Conservation (phyloP, 257 asterid species). For the Rehmannia glutinosa region DNA sequence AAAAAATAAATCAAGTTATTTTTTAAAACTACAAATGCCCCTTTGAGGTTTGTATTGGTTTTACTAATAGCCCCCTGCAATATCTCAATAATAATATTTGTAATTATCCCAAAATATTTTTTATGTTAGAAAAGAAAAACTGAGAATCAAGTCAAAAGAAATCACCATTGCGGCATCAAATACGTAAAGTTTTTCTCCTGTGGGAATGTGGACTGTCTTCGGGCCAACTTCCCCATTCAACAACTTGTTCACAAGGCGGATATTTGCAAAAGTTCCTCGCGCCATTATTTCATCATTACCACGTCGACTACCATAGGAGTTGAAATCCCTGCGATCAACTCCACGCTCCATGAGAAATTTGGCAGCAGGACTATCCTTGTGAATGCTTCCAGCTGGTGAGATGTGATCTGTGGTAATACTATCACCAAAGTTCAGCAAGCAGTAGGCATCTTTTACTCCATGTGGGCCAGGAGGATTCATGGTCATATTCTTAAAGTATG, state of each 20-base stretch:
- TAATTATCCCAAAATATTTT: neutral
- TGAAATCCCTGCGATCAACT: constrained; percentile 82
- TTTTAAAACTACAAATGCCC: neutral
- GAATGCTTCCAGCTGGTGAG: constrained; percentile 94
- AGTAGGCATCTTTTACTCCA: constrained; percentile 93
- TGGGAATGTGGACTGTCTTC: constrained; percentile 80
- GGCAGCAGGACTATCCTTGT: constrained; percentile 96
- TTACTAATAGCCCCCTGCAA: neutral
- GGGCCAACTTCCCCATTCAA: constrained; percentile 94
- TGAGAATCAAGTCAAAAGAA: neutral
- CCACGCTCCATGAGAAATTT: constrained; percentile 70
- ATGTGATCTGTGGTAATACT: constrained; percentile 95
- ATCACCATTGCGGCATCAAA: constrained; percentile 92
- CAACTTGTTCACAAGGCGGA: constrained; percentile 84
- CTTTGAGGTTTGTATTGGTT: neutral
- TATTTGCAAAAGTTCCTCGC: constrained; percentile 93
- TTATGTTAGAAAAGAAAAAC: neutral
- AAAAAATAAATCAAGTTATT: neutral
- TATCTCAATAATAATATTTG: neutral
- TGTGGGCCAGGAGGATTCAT: constrained; percentile 93
- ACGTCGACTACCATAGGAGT: constrained; percentile 96
- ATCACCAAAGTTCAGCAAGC: constrained; percentile 89
- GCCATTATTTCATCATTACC: constrained; percentile 99
- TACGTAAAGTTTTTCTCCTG: constrained; percentile 73
- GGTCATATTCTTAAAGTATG: constrained; percentile 87